Evolutionary conservation across 768 basidiomycete species (phyloP), one percentile per base, ranked within the genome.

Genomic region (Mycena pura): DNA sequence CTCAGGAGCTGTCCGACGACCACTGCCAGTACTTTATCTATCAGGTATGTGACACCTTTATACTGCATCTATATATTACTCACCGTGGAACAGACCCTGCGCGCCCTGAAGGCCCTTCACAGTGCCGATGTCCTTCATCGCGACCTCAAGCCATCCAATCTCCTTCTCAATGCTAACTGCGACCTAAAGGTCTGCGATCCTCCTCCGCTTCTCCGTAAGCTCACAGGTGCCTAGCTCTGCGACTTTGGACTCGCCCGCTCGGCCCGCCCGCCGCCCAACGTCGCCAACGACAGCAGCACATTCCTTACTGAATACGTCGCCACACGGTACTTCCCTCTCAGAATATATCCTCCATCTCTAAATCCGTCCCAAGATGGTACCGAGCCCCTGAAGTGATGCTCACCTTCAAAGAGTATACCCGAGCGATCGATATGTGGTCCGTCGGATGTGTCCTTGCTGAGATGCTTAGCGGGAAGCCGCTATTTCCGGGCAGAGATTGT

Each of bases 11-110:
- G 39, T 91, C 90, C 58, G 96, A 99, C 72, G 95, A 98, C 71
- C 96, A 98, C 72, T 90, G 88, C 68, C 95, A 99, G 76, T 99
- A 99, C 74, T 98, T 99, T 72, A 89, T 96, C 66, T 99, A 99
- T 74, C 96, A 98, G 83, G 89, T 87, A 62, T 48, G 78, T 73
- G 57, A 36, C 46, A 40, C 67, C 54, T 46, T 21, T 38, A 25
- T 46, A 44, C 21, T 21, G 50, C 67, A 64, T 57, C 44, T 54
- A 28, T n/a, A n/a, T n/a, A n/a, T n/a, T n/a, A 29, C 25, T 36
- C 50, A 39, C 28, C 39, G 47, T 19, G 34, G 9, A 6, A 24
- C 68, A 93, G 88, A 95, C 95, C 1, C 84, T 97, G 2, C 86
- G 96, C 40, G 96, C 95, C 0, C 78, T 99, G 64, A 99, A 99